Conservation (phyloP, 805 yeast genomes). For the Saccharomyces jurei region DNA sequence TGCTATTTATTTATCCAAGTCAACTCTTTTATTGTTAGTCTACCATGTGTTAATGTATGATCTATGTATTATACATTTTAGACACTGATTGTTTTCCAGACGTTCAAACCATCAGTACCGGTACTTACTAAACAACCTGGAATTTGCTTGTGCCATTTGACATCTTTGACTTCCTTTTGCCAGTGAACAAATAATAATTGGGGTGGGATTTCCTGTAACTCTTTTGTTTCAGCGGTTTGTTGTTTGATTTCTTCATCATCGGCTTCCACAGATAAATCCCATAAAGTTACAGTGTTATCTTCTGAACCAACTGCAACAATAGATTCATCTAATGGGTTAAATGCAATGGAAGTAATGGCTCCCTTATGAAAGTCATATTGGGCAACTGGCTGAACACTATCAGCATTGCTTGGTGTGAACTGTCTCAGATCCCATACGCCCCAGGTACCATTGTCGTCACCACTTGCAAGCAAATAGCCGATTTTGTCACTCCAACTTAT, state of each 20-base stretch:
- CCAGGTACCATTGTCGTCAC: slow-evolving; percentile 97
- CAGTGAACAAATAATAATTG: slow-evolving; percentile 94
- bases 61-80: slow-evolving; percentile 26
- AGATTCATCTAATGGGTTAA: slow-evolving; percentile 92
- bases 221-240: slow-evolving; percentile 70
- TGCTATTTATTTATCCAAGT: background rate
- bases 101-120: slow-evolving; percentile 88
- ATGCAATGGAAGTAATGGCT: slow-evolving; percentile 85
- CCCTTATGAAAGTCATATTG: slow-evolving; percentile 91
- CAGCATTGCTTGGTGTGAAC: slow-evolving; percentile 46
- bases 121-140: slow-evolving; percentile 94
- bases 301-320: slow-evolving; percentile 93
- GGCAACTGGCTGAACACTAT: slow-evolving; percentile 69
- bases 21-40: background rate
- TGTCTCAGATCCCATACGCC: slow-evolving; percentile 95
- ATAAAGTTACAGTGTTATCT: slow-evolving; percentile 91
- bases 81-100: slow-evolving; percentile 96
- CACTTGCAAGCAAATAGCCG: slow-evolving; percentile 82
- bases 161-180: slow-evolving; percentile 97
- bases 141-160: slow-evolving; percentile 94
- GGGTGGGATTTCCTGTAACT: slow-evolving; percentile 85
- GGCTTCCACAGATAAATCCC: slow-evolving; percentile 98
- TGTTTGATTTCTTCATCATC: slow-evolving; percentile 93
- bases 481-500: slow-evolving; percentile 91
- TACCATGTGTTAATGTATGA: background rate